Base-by-base conservation (phyloP, 208 protist species). In the Strigomonas galati region DNA sequence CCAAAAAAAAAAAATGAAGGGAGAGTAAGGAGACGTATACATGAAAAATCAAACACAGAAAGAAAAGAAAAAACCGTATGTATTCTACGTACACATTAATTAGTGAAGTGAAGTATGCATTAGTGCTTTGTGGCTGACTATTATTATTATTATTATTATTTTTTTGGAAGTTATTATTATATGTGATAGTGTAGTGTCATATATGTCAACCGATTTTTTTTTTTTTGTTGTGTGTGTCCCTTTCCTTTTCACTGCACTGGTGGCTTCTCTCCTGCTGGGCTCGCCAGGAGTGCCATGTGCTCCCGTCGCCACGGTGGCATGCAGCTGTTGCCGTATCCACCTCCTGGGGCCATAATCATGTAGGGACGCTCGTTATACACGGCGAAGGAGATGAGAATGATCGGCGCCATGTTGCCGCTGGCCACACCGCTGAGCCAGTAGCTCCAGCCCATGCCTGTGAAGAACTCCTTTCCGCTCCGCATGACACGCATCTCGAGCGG, bases 281-380 rank as follows among this genome's bases (percentile, higher is more conserved):
- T 72, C 7, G 89, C 81, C 69, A 88, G 74, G 17, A 40, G 27
- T 26, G 82, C 83, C 37, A 92, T 58, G 59, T 85, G 76, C 53
- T 87, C 78, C 46, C 89, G 71, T 14, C 86, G 79, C 87, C 89
- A 95, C 62, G 63, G 64, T 4, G 89, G 89, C 86, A 93, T 90
- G 72, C 89, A 95, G 1, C 72, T 60, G 10, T 17, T n/a, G 26
- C 82, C 69, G 63, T 95, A 95, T 0, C 80, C 79, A 17, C 89
- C 87, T 26, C 87, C 57, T 17, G 89, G 89, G 9, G 78, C 77
- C 89, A 95, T 95, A 78, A 95, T 91, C 65, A 92, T 65, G 62
- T 91, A 91, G 32, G 84, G 82, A 0, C 86, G 74, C 44, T 93
- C 73, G 56, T 74, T 83, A 59, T 78, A 84, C 43, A 82, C 71